Base-by-base conservation (phyloP, 164 flowering plant species). In the Euptelea pleiosperma region DNA sequence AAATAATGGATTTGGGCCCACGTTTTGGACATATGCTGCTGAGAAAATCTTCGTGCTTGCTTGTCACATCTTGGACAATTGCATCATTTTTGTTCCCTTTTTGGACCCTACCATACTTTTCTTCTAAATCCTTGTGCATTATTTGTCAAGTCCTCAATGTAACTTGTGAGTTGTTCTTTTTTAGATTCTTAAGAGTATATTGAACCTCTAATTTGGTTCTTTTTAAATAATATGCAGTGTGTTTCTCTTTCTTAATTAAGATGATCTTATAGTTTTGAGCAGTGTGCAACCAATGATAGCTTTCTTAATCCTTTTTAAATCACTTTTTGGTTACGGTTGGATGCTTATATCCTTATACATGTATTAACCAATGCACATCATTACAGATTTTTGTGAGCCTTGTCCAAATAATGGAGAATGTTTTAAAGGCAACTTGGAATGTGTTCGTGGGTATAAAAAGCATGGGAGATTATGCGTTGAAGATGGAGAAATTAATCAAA, bases 391-490 rank as follows among this genome's bases (percentile, higher is more conserved):
- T 49, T 93, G 99, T 69, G 82, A 81, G 59, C 96, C 95, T 55
- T 91, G 97, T 78, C 96, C 99, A 36, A 63, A 60, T 15, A 70
- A 91, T 65, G 97, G 89, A 24, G 72, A 69, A 62, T 93, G 99
- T 65, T 43, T 68, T 47, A 55, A 77, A 34, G 91, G 96, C 35
- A 77, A 77, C 67, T 64, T 84, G 79, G 82, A 83, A 56, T 93
- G 99, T 69, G 42, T 37, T 49, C 78, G 29, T 60, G 99, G 97
- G 6, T 93, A 82, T 70, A 73, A 69, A 66, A 79, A 70, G 72
- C 75, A 68, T 45, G 93, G 95, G 54, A 85, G 68, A 33, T 49
- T 61, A 47, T 94, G 99, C 62, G 61, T 89, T 25, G 95, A 86
- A 74, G 99, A 91, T 69, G 83, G 93, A 68, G 85, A 80, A 63